A percentile compares a stretch with the other conserved stretches of the same genome.
Evolutionary conservation across 495 filamentous ascomycete genomes (phyloP).

Genomic region (Cenococcum geophilum): DNA sequence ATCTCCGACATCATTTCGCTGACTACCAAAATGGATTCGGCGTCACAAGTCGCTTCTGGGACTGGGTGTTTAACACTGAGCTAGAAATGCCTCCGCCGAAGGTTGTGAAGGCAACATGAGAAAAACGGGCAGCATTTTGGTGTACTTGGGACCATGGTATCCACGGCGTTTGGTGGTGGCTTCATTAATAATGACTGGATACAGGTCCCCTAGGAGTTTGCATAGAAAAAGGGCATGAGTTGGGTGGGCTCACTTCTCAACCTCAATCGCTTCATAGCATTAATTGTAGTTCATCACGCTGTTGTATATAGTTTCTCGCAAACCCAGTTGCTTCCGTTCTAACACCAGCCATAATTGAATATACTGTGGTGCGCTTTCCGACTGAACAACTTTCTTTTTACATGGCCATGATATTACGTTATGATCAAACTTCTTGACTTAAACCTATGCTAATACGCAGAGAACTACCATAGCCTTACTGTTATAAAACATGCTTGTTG

Average conservation of each 20-base stretch:
- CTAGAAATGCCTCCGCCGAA: slow-evolving; percentile 46
- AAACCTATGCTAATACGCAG: no score
- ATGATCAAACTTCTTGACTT: no score
- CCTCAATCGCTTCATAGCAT: neutral
- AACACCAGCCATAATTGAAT: neutral
- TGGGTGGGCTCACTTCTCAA: neutral
- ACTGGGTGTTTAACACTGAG: slow-evolving; percentile 84
- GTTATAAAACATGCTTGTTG: neutral
- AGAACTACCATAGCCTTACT: no score
- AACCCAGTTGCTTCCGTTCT: neutral
- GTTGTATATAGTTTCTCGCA: neutral
- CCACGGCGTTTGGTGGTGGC: neutral
- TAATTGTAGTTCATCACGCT: neutral
- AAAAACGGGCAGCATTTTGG: neutral
- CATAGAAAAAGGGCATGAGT: neutral
- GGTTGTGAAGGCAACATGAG: slow-evolving; percentile 36
- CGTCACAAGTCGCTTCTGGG: slow-evolving; percentile 98
- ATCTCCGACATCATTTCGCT: slow-evolving; percentile 92
- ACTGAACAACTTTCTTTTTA: no score
- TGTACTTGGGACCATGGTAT: neutral
- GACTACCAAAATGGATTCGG: slow-evolving; percentile 98
- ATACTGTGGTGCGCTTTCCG: no score
- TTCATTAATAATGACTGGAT: neutral
- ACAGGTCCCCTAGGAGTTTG: neutral
- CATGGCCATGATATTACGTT: no score